Base-by-base conservation (phyloP, 495 filamentous ascomycete genomes). In the Annulohypoxylon maeteangense region DNA sequence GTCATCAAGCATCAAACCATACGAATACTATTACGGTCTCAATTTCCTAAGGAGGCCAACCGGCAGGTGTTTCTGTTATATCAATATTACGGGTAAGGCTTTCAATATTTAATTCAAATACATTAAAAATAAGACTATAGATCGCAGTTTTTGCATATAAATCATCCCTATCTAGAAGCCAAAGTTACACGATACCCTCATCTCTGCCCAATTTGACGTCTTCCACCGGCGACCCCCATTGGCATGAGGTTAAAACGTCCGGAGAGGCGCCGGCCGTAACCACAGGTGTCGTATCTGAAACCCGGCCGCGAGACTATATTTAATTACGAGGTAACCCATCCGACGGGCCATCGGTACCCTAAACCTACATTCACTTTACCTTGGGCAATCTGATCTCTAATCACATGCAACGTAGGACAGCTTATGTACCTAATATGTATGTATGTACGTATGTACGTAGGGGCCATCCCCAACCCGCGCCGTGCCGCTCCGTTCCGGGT, bases 211-310 rank as follows among this genome's bases (percentile, higher is more conserved):
- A 54, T 20, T 34, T 7, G 14, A 54, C 7, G 14, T 7, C 25
- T 14, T 12, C n/a, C 7, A 3, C 27, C 50, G 50, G 50, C 27
- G 23, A 23, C 51, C n/a, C 2, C 29, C 51, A 55, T 16, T 40
- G 36, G 58, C 58, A 40, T 16, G 51, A 62, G 40, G 31, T 25
- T 55, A 40, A 68, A 57, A 22, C 12, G 23, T 29, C 67, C 67
- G 67, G 29, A 64, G 53, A 69, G 67, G 7, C 61, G 67, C 67
- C 67, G 60, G 67, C 44, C 42, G 53, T 34, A 64, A 64, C 53
- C 53, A 34, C 42, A 7, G 20, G 18, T 22, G 50, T 57, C 45
- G 66, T 40, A 69, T 69, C 20, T 11, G 45, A 29, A 62, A 31
- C 51, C 7, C 48, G 48, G 61, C 10, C 42, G 20, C 34, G 22